A percentile compares a stretch with the other conserved stretches of the same genome.
Evolutionary conservation across 306 rosid species (phyloP).

Genomic region (Glycine latifolia): DNA sequence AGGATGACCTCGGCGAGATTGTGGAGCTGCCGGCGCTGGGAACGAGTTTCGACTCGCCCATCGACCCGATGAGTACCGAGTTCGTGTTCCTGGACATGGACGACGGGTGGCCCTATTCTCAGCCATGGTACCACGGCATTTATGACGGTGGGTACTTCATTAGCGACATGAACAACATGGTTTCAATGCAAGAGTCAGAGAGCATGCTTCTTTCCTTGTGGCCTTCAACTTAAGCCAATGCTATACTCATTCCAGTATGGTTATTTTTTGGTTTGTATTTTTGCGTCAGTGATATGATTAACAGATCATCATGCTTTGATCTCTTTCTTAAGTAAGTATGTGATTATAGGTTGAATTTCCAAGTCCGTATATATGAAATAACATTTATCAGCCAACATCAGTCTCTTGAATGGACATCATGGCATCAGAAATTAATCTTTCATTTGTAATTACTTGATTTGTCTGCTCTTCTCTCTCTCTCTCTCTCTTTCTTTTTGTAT

Average conservation of each 20-base stretch:
- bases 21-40: constrained; percentile 72
- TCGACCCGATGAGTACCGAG: constrained; percentile 52
- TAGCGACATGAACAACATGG: constrained; percentile 41
- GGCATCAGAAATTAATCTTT: neutral
- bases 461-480: neutral
- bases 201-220: constrained; percentile 42
- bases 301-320: neutral
- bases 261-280: neutral
- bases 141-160: constrained; percentile 46
- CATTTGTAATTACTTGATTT: neutral
- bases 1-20: constrained; percentile 85
- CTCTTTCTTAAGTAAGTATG: neutral
- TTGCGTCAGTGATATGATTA: neutral
- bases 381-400: neutral
- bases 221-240: constrained; percentile 46
- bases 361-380: neutral
- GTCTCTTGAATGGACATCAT: too few species aligned
- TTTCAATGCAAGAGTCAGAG: constrained; percentile 59
- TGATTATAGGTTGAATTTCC: neutral
- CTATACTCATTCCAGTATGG: constrained; percentile 5
- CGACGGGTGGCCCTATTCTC: constrained; percentile 57
- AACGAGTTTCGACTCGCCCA: constrained; percentile 50
- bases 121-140: constrained; percentile 60
- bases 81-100: constrained; percentile 61
- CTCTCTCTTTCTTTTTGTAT: neutral